phyloP scores from a whole-genome alignment of 352 stramenopile species.

The Globisporangium echinulatum region DNA sequence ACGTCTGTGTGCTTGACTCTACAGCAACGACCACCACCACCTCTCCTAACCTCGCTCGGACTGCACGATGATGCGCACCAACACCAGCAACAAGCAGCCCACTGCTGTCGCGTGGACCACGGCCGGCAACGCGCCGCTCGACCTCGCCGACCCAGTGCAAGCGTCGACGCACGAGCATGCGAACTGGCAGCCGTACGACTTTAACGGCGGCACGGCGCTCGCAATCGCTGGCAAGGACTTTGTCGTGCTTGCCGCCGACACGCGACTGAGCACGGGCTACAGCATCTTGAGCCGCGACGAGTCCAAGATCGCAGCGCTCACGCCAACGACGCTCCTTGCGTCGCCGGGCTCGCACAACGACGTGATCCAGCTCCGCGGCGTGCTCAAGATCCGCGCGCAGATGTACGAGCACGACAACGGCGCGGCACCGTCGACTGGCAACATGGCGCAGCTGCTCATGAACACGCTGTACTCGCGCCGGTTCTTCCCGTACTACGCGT shows the following conservation, averaged over 20 bases:
- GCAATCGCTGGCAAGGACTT: slow-evolving; percentile 95
- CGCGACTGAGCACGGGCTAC: slow-evolving; percentile 95
- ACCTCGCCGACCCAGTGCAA: slow-evolving; percentile 26
- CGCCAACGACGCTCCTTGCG: slow-evolving; percentile 61
- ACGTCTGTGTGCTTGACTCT: not conserved
- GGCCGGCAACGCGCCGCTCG: slow-evolving; percentile 41
- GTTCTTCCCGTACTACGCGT: slow-evolving; percentile 99
- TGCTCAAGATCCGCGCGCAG: slow-evolving; percentile 73
- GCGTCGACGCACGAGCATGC: slow-evolving; percentile 34
- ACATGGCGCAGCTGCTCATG: slow-evolving; percentile 94
- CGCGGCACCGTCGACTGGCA: slow-evolving; percentile 88
- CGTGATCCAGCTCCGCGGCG: slow-evolving; percentile 78
- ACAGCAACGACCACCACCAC: not conserved
- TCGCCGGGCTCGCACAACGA: slow-evolving; percentile 83
- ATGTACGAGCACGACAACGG: slow-evolving; percentile 96
- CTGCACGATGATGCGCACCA: slow-evolving; percentile 9
- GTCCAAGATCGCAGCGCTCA: slow-evolving; percentile 85
- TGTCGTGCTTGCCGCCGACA: slow-evolving; percentile 95
- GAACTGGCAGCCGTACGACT: slow-evolving; percentile 81
- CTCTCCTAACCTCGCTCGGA: no score
- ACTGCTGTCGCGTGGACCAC: slow-evolving; percentile 61
- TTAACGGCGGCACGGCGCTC: slow-evolving; percentile 83
- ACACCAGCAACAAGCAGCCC: slow-evolving; percentile 22
- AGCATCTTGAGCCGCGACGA: slow-evolving; percentile 95
- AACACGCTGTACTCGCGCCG: slow-evolving; percentile 97